Base-by-base conservation (phyloP, 257 asterid species). In the Petrea volubilis region DNA sequence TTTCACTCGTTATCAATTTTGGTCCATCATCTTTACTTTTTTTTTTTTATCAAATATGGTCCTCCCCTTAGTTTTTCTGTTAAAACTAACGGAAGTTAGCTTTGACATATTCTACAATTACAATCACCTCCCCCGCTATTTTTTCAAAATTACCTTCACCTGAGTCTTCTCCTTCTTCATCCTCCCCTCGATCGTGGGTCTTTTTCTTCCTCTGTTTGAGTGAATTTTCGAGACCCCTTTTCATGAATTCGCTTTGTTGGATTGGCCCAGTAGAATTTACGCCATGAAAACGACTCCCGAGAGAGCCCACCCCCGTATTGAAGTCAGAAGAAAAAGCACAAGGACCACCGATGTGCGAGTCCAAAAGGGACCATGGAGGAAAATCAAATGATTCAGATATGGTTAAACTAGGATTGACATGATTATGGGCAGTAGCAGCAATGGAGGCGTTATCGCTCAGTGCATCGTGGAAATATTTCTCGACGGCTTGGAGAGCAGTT, bases 401-500 rank as follows among this genome's bases (percentile, higher is more conserved):
- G 15, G 3, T 50, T 4, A 27, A n/a, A n/a, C n/a, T n/a, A n/a
- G n/a, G n/a, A n/a, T n/a, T n/a, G n/a, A n/a, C n/a, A n/a, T n/a
- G n/a, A 56, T 11, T 29, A 29, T 20, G 70, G 53, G 3, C n/a
- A n/a, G 75, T 55, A 27, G 43, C 43, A 38, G 38, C 38, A 2
- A 38, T 38, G 9, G 73, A 53, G 33, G 43, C 60, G 6, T 31
- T 31, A 17, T 79, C 78, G 3, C 63, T 34, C 7, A 91, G 76
- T 9, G 82, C 90, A 7, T 82, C 83, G 55, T 71, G 41, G 81
- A 89, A 91, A 64, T 83, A 85, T 15, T 83, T 85, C 82, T 89
- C 96, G n/a, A 95, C 82, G 33, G 89, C 95, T 57, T 85, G 88
- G 6, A 89, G 87, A 68, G 93, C 90, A 49, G 80, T 13, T 86